Conservation (phyloP, 2,329 filamentous ascomycete genomes). For the Dactylellina haptotyla region DNA sequence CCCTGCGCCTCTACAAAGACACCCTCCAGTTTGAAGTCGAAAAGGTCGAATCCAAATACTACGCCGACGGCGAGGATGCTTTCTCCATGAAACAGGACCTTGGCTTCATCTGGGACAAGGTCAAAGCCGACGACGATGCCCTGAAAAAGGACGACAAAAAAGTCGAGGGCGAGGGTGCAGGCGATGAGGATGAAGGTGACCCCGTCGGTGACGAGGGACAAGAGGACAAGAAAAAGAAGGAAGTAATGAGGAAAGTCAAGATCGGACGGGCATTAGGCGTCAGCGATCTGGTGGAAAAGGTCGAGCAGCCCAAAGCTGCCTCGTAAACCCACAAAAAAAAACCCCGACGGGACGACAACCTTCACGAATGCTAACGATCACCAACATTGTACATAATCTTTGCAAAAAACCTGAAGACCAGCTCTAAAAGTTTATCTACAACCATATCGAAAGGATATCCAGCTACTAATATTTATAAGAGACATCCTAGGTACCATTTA, state of each 20-base stretch:
- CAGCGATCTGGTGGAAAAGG: constrained; percentile 56
- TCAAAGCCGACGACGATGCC: constrained; percentile 59
- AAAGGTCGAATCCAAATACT: constrained; percentile 88
- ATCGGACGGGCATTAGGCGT: constrained; percentile 60
- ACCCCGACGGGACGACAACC: too few relatives aligned
- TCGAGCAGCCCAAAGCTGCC: constrained; percentile 37
- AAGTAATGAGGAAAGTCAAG: constrained; percentile 69
- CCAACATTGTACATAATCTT: constrained; percentile 5
- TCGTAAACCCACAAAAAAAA: too few relatives aligned
- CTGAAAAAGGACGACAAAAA: constrained; percentile 59
- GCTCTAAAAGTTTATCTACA: constrained; percentile 17
- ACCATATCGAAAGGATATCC: too few relatives aligned
- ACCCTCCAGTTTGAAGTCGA: constrained; percentile 89
- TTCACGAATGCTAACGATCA: too few relatives aligned
- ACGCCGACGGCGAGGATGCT: constrained; percentile 96
- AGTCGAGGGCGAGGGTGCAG: constrained; percentile 61
- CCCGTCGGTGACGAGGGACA: constrained; percentile 64
- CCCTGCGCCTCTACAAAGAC: constrained; percentile 89
- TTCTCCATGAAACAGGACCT: constrained; percentile 93
- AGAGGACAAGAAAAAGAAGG: constrained; percentile 62
- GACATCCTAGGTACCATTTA: too few relatives aligned
- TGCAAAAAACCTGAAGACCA: background rate
- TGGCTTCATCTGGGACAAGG: constrained; percentile 67
- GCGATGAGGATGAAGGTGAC: constrained; percentile 62
- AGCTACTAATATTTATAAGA: too few relatives aligned